Conservation (phyloP, 2,329 filamentous ascomycete species). For the Cordyceps cateniannulata region DNA sequence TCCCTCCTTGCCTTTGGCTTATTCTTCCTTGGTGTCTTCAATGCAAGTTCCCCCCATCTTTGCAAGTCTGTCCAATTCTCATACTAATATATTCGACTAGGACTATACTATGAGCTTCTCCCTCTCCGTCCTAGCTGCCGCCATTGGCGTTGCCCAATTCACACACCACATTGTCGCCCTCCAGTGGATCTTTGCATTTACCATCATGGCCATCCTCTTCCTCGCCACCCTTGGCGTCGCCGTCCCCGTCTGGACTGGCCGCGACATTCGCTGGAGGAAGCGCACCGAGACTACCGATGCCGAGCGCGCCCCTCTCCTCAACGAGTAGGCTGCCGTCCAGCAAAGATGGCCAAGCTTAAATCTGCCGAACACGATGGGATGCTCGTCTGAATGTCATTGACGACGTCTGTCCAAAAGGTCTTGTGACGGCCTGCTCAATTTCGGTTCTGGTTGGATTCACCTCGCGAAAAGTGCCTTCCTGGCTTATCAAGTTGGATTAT, state of each 20-base stretch:
- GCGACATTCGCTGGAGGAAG: slow-evolving; percentile 44
- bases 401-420: neutral
- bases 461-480: neutral
- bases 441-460: neutral
- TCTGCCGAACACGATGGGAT: neutral
- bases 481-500: too few species aligned
- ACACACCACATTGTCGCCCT: slow-evolving; percentile 65
- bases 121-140: slow-evolving; percentile 64
- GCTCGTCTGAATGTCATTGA: too few species aligned
- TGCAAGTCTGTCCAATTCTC: too few species aligned
- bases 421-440: neutral
- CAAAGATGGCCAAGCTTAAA: neutral
- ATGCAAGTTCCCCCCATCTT: slow-evolving; percentile 39
- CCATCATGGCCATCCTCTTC: slow-evolving; percentile 71
- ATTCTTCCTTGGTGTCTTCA: slow-evolving; percentile 69
- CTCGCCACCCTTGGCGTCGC: slow-evolving; percentile 59
- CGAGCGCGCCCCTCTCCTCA: slow-evolving; percentile 57
- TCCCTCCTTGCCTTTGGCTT: slow-evolving; percentile 68
- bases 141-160: slow-evolving; percentile 74
- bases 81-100: slow-evolving; percentile 24
- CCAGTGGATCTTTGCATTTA: slow-evolving; percentile 90
- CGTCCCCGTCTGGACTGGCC: slow-evolving; percentile 56
- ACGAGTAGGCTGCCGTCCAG: slow-evolving; percentile 23
- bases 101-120: slow-evolving; percentile 74
- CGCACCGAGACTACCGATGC: slow-evolving; percentile 36